Evolutionary conservation across 192 early-diverging fungal genomes (phyloP).

Genomic region (Nowakowskiella sp.): DNA sequence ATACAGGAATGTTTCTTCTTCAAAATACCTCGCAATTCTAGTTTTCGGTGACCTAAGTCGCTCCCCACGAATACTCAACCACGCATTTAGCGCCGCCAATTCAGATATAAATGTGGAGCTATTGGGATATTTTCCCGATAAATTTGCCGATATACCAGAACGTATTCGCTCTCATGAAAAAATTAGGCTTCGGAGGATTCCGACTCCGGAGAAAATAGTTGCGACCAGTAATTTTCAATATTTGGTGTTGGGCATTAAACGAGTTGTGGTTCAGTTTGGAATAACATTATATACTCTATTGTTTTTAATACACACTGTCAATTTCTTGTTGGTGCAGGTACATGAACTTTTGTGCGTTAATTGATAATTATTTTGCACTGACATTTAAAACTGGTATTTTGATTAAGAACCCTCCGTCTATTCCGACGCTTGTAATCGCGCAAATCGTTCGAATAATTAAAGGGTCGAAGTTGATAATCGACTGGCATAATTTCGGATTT

Average conservation of each 20-base stretch:
- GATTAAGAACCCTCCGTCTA: conserved; percentile 87
- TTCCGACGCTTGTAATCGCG: conserved; percentile 80
- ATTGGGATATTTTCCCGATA: conserved; percentile 80
- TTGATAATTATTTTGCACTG: background rate
- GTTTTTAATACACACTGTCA: conserved; percentile 44
- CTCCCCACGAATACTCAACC: conserved; percentile 88
- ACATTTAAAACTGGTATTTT: background rate
- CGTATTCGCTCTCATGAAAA: background rate
- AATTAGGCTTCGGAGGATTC: conserved; percentile 20
- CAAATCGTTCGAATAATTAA: conserved; percentile 58
- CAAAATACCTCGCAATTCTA: conserved; percentile 26
- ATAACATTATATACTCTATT: conserved; percentile 56
- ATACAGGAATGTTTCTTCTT: too few species aligned
- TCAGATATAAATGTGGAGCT: conserved; percentile 67
- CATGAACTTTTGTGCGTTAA: background rate
- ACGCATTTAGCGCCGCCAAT: conserved; percentile 67
- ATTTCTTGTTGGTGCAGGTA: conserved; percentile 74
- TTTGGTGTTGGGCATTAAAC: conserved; percentile 57
- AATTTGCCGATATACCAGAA: conserved; percentile 34
- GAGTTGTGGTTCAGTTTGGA: conserved; percentile 52
- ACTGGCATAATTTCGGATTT: conserved; percentile 98
- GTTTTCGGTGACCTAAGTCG: conserved; percentile 80
- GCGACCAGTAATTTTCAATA: conserved; percentile 54
- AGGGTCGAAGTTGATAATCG: conserved; percentile 71
- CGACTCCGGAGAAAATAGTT: conserved; percentile 29